A percentile compares a stretch with the other conserved stretches of the same genome.
Evolutionary conservation across 768 basidiomycete genomes (phyloP).

Genomic region (Pleurotus djamor): DNA sequence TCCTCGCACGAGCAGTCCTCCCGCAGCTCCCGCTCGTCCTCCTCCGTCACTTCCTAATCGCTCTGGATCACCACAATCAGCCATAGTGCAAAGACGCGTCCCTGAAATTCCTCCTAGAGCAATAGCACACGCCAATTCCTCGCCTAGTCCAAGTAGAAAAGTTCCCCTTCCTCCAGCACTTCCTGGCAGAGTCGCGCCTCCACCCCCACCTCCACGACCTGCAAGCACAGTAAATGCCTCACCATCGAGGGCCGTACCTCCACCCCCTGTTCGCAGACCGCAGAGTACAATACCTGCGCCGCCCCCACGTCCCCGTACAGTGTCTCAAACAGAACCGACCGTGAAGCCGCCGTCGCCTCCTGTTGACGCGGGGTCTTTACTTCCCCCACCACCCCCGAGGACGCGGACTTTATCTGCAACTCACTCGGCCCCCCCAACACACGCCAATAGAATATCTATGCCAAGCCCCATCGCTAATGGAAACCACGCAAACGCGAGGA

Average conservation of each 20-base stretch:
- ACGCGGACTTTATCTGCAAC: conserved; percentile 17
- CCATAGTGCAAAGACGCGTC: conserved; percentile 19
- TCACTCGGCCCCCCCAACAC: conserved; percentile 11
- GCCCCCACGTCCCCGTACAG: conserved; percentile 35
- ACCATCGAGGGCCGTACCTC: conserved; percentile 32
- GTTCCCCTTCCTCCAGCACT: conserved; percentile 32
- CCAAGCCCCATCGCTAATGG: conserved; percentile 1
- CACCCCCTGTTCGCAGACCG: conserved; percentile 31
- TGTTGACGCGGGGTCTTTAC: conserved; percentile 20
- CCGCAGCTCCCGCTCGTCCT: conserved; percentile 24
- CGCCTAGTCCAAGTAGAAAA: conserved; percentile 21
- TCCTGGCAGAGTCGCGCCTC: conserved; percentile 34
- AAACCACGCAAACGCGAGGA: conserved; percentile 26
- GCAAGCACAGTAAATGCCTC: conserved; percentile 29
- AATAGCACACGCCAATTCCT: conserved; percentile 15
- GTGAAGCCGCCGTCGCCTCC: conserved; percentile 25
- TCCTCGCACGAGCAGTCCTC: conserved; percentile 23
- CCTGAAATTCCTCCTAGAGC: conserved; percentile 29
- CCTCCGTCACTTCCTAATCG: conserved; percentile 22
- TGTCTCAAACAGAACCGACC: conserved; percentile 41
- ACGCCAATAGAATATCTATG: conserved; percentile 7
- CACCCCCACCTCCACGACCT: conserved; percentile 45
- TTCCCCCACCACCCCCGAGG: conserved; percentile 19
- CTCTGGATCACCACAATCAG: conserved; percentile 2
- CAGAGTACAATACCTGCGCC: conserved; percentile 20